Percentiles rank a stretch among this genome's conserved stretches.
phyloP scores from a whole-genome alignment of 768 basidiomycete genomes.

The Rhizopogon roseolus region DNA sequence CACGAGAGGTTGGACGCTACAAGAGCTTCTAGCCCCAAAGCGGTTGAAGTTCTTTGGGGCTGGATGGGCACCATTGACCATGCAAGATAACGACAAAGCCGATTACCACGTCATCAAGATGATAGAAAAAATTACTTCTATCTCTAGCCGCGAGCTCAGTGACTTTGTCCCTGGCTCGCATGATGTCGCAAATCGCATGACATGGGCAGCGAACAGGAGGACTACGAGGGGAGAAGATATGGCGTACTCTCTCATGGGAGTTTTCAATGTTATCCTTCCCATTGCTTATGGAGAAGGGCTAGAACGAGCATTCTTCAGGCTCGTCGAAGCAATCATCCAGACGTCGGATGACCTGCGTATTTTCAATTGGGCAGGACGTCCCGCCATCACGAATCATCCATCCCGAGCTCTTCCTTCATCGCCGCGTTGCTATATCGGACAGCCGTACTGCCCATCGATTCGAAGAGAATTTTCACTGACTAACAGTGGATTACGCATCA shows the following conservation, averaged over 20 bases:
- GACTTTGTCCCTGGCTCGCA: neutral
- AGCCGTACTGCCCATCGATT: neutral
- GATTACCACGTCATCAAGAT: neutral
- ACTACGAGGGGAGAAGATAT: constrained; percentile 13
- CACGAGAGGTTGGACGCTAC: constrained; percentile 5
- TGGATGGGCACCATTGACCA: constrained; percentile 3
- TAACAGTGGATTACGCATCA: constrained; percentile 1
- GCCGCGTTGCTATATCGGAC: neutral
- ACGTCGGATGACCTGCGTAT: neutral
- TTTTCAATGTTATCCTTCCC: constrained; percentile 7
- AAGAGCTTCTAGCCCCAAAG: constrained; percentile 7
- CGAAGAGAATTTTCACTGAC: neutral
- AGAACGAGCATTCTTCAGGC: constrained; percentile 2
- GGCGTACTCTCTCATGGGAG: constrained; percentile 10
- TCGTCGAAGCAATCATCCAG: constrained; percentile 4
- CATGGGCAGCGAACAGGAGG: constrained; percentile 8
- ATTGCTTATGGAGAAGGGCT: constrained; percentile 13
- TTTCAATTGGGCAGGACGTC: constrained; percentile 3
- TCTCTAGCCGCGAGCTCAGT: neutral
- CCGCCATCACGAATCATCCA: neutral
- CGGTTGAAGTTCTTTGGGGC: constrained; percentile 7
- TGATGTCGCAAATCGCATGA: constrained; percentile 1
- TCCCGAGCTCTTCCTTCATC: neutral
- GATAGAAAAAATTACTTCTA: neutral
- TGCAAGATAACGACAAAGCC: neutral